Conservation (phyloP, 139 green algal genomes). For the Gonium pectorale region DNA sequence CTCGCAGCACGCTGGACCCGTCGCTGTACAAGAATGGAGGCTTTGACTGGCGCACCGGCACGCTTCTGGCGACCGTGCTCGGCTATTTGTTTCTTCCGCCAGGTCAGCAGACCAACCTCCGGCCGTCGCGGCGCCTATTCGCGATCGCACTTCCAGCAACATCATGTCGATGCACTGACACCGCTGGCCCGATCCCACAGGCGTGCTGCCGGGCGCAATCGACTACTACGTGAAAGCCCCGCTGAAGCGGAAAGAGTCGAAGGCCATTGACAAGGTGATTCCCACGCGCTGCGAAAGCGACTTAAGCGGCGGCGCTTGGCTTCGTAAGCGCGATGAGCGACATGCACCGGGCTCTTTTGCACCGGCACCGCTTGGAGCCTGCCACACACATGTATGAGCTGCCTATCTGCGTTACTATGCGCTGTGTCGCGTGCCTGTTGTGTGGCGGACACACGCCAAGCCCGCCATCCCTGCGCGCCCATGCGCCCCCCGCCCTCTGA, state of each 20-base stretch:
- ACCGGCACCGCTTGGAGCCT: too few species aligned
- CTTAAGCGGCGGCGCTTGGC: too few species aligned
- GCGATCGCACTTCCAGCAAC: too few species aligned
- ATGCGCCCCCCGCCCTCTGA: too few species aligned
- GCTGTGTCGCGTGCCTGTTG: too few species aligned
- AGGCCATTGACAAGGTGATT: constrained; percentile 50
- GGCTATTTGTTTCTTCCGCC: constrained; percentile 80
- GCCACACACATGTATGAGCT: too few species aligned
- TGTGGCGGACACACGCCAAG: too few species aligned
- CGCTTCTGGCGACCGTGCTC: constrained; percentile 57
- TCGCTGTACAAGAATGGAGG: constrained; percentile 81
- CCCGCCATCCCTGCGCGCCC: too few species aligned
- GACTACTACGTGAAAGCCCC: constrained; percentile 86
- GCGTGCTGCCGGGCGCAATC: constrained; percentile 81
- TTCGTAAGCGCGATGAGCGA: too few species aligned
- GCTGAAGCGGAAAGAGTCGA: constrained; percentile 57
- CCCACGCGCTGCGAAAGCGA: neutral
- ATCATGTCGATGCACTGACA: neutral
- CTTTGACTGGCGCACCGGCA: constrained; percentile 71
- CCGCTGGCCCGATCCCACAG: constrained; percentile 43
- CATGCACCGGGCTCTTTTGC: too few species aligned
- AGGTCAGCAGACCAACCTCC: constrained; percentile 51
- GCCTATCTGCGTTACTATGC: too few species aligned
- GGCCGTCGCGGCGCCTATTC: too few species aligned
- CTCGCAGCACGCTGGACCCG: constrained; percentile 87